Evolutionary conservation across 2,329 filamentous ascomycete species (phyloP).

Genomic region (Apiospora pterosperma): DNA sequence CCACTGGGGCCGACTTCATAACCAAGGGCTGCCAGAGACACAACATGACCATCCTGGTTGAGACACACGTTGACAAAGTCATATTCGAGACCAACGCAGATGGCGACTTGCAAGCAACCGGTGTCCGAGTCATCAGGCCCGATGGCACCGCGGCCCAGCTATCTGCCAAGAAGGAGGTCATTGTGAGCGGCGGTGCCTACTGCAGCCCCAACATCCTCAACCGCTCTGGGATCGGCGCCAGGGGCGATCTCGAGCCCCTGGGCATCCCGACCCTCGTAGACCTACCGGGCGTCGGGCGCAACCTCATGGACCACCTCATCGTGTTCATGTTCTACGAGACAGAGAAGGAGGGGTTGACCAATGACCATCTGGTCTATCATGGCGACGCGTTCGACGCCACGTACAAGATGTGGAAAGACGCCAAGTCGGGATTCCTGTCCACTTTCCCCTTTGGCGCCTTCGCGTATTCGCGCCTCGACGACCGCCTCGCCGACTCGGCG

Average conservation of each 20-base stretch:
- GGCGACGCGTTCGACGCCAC: slow-evolving; percentile 46
- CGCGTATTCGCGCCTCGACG: slow-evolving; percentile 58
- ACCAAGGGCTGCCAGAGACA: slow-evolving; percentile 31
- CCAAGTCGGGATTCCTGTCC: slow-evolving; percentile 55
- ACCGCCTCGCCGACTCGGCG: slow-evolving; percentile 50
- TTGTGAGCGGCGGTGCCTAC: slow-evolving; percentile 45
- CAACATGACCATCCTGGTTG: slow-evolving; percentile 46
- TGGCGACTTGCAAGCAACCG: slow-evolving; percentile 38
- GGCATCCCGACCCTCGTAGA: slow-evolving; percentile 11
- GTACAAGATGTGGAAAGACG: slow-evolving; percentile 53
- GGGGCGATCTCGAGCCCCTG: slow-evolving; percentile 30
- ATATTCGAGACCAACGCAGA: slow-evolving; percentile 35
- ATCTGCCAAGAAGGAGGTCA: slow-evolving; percentile 34
- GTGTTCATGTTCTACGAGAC: slow-evolving; percentile 61
- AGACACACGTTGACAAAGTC: slow-evolving; percentile 50
- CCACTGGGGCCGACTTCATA: slow-evolving; percentile 51
- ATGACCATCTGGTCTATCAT: slow-evolving; percentile 51
- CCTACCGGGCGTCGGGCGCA: slow-evolving; percentile 19
- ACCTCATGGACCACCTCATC: slow-evolving; percentile 31
- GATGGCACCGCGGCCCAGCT: slow-evolving; percentile 33
- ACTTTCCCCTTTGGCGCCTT: slow-evolving; percentile 62
- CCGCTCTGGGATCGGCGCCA: slow-evolving; percentile 49
- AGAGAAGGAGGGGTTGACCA: slow-evolving; percentile 47
- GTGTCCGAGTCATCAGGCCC: slow-evolving; percentile 36
- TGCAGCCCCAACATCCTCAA: slow-evolving; percentile 50